phyloP scores from a whole-genome alignment of 179 eudicot species.

The Vitellaria paradoxa region DNA sequence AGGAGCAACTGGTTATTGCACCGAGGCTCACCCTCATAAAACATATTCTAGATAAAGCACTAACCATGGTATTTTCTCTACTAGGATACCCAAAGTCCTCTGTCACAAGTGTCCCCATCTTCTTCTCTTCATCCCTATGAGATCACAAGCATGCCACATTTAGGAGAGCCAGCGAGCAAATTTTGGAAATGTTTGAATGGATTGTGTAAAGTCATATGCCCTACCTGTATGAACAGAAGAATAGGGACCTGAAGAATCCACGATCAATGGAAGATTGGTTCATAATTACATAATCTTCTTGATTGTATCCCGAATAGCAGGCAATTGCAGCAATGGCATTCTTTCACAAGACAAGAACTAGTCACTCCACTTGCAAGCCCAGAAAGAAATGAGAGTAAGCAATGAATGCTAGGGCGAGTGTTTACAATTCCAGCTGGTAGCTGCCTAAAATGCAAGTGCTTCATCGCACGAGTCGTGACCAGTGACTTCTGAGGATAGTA shows the following conservation, averaged over 20 bases:
- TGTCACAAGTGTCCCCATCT: constrained; percentile 87
- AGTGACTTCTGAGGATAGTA: constrained; percentile 98
- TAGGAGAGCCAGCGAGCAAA: background rate
- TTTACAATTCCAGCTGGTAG: constrained; percentile 93
- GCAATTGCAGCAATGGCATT: constrained; percentile 94
- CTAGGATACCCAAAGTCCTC: constrained; percentile 92
- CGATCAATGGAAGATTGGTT: constrained; percentile 92
- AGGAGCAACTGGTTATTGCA: too few species aligned
- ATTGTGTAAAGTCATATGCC: background rate
- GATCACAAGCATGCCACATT: background rate
- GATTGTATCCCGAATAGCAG: constrained; percentile 94
- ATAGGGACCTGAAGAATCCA: constrained; percentile 86
- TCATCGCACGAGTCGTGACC: constrained; percentile 96
- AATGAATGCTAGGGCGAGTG: background rate
- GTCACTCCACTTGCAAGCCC: constrained; percentile 59
- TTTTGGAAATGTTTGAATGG: background rate
- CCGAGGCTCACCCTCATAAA: background rate
- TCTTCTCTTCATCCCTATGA: constrained; percentile 89
- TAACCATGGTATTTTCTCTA: constrained; percentile 80
- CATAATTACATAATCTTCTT: constrained; percentile 99
- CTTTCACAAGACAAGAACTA: constrained; percentile 23
- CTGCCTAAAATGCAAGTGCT: constrained; percentile 91
- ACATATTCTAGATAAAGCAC: constrained; percentile 9
- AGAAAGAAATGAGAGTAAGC: constrained; percentile 52
- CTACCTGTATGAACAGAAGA: constrained; percentile 91